Evolutionary conservation across 352 stramenopile species (phyloP).

Genomic region (Phytopythium montanum): DNA sequence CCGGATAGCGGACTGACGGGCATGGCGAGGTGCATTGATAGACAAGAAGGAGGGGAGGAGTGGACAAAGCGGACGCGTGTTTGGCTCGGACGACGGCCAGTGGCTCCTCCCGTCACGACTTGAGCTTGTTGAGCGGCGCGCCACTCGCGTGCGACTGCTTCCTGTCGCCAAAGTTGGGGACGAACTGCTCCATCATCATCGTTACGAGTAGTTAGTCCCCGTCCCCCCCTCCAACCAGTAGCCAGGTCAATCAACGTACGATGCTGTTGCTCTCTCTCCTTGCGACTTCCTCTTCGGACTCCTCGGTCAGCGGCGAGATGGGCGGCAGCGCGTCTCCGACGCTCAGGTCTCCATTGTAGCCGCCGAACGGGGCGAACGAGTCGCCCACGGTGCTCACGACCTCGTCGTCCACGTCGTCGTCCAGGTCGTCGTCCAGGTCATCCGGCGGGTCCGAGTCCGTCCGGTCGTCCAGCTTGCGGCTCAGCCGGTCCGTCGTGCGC

Average conservation of each 20-base stretch:
- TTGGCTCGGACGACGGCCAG: background rate
- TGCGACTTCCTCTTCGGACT: conserved; percentile 58
- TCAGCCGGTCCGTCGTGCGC: conserved; percentile 53
- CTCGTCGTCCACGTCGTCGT: conserved; percentile 43
- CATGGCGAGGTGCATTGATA: background rate
- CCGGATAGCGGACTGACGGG: conserved; percentile 7
- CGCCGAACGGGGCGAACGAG: background rate
- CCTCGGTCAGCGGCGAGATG: conserved; percentile 45
- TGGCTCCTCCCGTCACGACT: background rate
- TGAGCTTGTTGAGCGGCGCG: background rate
- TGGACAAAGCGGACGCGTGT: background rate
- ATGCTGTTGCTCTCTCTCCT: conserved; percentile 58
- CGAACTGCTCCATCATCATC: background rate
- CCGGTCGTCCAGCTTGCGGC: conserved; percentile 32
- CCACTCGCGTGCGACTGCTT: background rate
- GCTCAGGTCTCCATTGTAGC: conserved; percentile 11
- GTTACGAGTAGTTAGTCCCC: background rate
- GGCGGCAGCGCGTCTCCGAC: background rate
- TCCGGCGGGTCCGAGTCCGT: conserved; percentile 27
- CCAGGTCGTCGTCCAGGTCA: conserved; percentile 47
- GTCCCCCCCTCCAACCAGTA: background rate
- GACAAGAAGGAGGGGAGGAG: background rate
- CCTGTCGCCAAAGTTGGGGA: background rate
- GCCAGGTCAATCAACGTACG: conserved; percentile 11
- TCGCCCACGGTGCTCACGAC: background rate